Evolutionary conservation across 495 filamentous ascomycete genomes (phyloP), one percentile per base, ranked within the genome.

Genomic region (Letharia lupina): DNA sequence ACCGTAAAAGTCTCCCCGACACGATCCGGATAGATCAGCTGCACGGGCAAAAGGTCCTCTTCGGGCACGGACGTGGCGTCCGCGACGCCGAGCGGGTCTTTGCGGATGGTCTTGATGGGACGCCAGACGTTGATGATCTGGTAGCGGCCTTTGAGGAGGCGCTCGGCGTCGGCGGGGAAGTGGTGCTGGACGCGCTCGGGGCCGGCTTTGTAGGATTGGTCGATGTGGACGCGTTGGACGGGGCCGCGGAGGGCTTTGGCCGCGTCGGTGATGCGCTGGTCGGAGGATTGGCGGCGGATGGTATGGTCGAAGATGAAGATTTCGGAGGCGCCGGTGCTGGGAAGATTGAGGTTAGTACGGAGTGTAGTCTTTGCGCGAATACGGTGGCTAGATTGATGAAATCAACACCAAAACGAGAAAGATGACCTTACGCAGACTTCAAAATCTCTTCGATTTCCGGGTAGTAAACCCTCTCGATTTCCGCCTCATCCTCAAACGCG

Each of bases 71-170:
- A 73, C 62, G 77, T 70, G 0, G 78, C 79, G 60, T 89, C 84
- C 0, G 86, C 86, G 23, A 89, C 77, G 5, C 81, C 82, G 0
- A 90, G 76, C 0, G 87, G 87, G 69, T 89, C 86, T 52, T 83
- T 82, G 44, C 77, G 72, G 59, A 90, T 83, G 1, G 80, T 81
- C 66, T 82, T 82, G 69, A 91, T 89, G 2, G 89, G 88, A 0
- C 88, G 84, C 89, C 88, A 91, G 65, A 90, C 87, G 68, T 91
- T 91, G 77, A 91, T 89, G 72, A 91, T 88, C 72, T 91, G 87
- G 70, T 84, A 87, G 11, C 88, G 82, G 33, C 83, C 82, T 69
- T 85, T 79, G 10, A 88, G 73, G 0, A 91, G 80, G 71, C 79
- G 73, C 3, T 81, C 77, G 1, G 87, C 87, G 42, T 89, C 85